Percentiles rank a stretch among this genome's conserved stretches.
Evolutionary conservation across 805 yeast species (phyloP).

Genomic region (Candida insectorum): DNA sequence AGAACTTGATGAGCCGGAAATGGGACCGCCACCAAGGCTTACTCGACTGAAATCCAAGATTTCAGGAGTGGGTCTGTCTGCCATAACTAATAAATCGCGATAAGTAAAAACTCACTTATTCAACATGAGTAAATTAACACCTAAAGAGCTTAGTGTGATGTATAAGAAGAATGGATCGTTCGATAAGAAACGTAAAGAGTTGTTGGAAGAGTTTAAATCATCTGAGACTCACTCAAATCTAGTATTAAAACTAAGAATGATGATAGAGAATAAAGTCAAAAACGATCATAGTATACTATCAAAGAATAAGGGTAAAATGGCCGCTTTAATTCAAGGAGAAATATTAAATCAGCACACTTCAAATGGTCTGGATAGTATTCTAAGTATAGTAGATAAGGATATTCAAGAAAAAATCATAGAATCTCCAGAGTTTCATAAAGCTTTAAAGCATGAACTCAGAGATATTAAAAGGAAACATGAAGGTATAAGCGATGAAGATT

Average conservation of each 20-base stretch:
- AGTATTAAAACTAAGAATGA: conserved; percentile 33
- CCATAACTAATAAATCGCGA: conserved; percentile 1
- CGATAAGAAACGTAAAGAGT: conserved; percentile 41
- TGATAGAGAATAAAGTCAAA: conserved; percentile 45
- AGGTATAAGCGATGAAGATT: conserved; percentile 41
- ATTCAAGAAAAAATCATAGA: conserved; percentile 43
- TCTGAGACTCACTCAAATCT: conserved; percentile 41
- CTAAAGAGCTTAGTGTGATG: conserved; percentile 35
- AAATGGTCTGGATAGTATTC: conserved; percentile 17
- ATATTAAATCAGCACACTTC: conserved; percentile 30
- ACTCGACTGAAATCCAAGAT: conserved; percentile 12
- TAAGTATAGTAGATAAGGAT: conserved; percentile 41
- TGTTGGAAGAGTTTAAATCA: conserved; percentile 42
- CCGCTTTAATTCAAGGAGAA: conserved; percentile 52
- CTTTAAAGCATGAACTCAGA: conserved; percentile 28
- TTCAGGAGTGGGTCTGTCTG: conserved; percentile 11
- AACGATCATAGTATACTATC: conserved; percentile 46
- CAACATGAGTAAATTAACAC: too few species aligned
- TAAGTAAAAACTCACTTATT: background rate
- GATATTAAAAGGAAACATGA: conserved; percentile 27
- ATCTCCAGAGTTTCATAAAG: conserved; percentile 35
- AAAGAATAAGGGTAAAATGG: conserved; percentile 49
- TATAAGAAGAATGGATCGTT: conserved; percentile 50
- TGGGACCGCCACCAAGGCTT: too few species aligned
- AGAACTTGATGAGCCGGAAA: background rate